Evolutionary conservation across 164 flowering plant species (phyloP), one percentile per base, ranked within the genome.

Genomic region (Sextonia rubra): DNA sequence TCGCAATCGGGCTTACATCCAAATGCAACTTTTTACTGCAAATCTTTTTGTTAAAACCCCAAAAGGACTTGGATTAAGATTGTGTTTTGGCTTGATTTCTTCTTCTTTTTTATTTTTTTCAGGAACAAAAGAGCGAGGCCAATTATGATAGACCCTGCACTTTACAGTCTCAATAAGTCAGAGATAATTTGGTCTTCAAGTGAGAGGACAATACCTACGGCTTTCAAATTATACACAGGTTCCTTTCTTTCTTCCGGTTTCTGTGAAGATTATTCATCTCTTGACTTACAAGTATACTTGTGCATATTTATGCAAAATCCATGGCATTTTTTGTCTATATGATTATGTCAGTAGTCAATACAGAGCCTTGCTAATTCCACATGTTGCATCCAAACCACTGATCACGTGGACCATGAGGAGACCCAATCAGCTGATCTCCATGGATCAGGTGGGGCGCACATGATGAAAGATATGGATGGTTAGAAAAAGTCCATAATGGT

Each of bases 81-180:
- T 44, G 27, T 37, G 22, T n/a, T 64, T 44, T 37, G 12, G 30
- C 22, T 47, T 20, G n/a, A 24, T 73, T 66, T 23, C 24, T 18
- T n/a, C 23, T n/a, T n/a, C n/a, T n/a, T n/a, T n/a, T n/a, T n/a
- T n/a, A n/a, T n/a, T n/a, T n/a, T n/a, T 75, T 74, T 76, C 84
- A 94, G 98, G 86, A 91, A 85, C 60, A 90, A 92, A 81, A 90
- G 99, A 80, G 99, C 85, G 29, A 95, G 85, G 73, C 97, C 98
- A 23, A 89, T 95, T 1, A 83, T 92, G 25, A 83, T 95, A 61
- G 99, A 95, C 74, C 99, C 99, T 65, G 99, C 83, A 12, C 85
- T 92, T 8, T 84, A 92, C 80, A 87, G 89, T 67, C 49, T 66
- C n/a, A 89, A 92, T 65, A 92, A 94, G 76, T 94, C 98, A 66